Percentiles rank a stretch among this genome's conserved stretches.
These are phyloP conservation scores for Citrullus mucosospermus DNA, from an alignment of 306 rosid genomes.

Conservation along the genomic window DNA sequence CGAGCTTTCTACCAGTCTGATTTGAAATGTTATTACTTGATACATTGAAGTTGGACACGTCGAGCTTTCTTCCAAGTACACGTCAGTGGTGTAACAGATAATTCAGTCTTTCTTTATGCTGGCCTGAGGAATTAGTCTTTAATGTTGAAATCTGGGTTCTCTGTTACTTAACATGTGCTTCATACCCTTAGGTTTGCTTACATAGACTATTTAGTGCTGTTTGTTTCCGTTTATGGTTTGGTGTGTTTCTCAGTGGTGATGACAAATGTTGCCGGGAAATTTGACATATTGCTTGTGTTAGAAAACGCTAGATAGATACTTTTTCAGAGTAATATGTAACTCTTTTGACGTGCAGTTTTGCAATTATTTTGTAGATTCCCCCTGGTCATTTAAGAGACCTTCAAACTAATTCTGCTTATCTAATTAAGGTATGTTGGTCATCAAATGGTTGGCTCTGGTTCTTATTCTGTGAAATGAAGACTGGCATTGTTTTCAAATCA, in stretches of 20 bases:
- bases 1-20: background rate
- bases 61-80: background rate
- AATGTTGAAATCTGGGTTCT: background rate
- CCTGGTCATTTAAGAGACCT: constrained; percentile 37
- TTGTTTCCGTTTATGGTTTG: background rate
- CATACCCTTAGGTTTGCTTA: background rate
- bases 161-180: background rate
- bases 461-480: background rate
- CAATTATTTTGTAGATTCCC: constrained; percentile 65
- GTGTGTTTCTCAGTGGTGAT: background rate
- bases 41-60: background rate
- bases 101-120: background rate
- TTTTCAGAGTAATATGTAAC: constrained; percentile 39
- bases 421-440: constrained; percentile 58
- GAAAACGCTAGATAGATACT: background rate
- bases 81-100: background rate
- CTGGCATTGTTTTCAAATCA: background rate
- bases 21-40: background rate
- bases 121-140: background rate
- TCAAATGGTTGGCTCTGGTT: constrained; percentile 8
- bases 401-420: constrained; percentile 48
- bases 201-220: background rate
- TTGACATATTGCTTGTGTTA: background rate
- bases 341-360: constrained; percentile 84
- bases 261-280: background rate